Evolutionary conservation across 805 yeast genomes (phyloP).

Genomic region (Metschnikowia kunwiensis): DNA sequence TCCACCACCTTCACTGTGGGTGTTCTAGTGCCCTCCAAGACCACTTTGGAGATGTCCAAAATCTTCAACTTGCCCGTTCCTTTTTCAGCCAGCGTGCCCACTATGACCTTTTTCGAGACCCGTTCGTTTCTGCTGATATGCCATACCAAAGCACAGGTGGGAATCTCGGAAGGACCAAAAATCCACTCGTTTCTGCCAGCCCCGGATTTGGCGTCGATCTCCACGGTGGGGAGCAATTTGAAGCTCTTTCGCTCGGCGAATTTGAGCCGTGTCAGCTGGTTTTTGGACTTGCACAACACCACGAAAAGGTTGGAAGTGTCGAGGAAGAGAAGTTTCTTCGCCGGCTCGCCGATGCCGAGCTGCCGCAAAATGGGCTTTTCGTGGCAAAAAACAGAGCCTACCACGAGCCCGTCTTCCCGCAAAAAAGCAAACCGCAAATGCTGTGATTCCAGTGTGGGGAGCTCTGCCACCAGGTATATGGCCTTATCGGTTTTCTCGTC

Average conservation of each 20-base stretch:
- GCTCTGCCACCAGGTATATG: constrained; percentile 18
- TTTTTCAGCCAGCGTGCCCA: constrained; percentile 24
- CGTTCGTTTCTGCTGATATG: constrained; percentile 29
- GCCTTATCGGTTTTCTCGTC: constrained; percentile 35
- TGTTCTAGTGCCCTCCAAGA: constrained; percentile 15
- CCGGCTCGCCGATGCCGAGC: constrained; percentile 30
- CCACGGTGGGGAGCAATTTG: constrained; percentile 24
- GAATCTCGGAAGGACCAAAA: constrained; percentile 29
- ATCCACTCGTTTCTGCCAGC: constrained; percentile 13
- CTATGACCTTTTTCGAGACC: constrained; percentile 35
- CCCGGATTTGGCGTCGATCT: constrained; percentile 15
- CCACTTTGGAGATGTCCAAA: constrained; percentile 27
- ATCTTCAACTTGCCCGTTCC: constrained; percentile 33
- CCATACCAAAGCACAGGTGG: constrained; percentile 35
- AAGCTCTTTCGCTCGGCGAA: constrained; percentile 34
- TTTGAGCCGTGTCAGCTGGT: constrained; percentile 24
- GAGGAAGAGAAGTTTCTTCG: constrained; percentile 31
- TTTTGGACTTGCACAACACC: constrained; percentile 30
- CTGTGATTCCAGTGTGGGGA: constrained; percentile 12
- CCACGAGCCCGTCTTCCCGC: constrained; percentile 37
- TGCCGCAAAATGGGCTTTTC: constrained; percentile 27
- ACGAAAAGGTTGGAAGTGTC: constrained; percentile 29
- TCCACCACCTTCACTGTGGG: constrained; percentile 25
- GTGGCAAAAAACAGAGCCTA: constrained; percentile 26
- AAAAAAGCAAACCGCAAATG: constrained; percentile 20